Conservation (phyloP, 2,329 filamentous ascomycete genomes). For the Leptographium procerum region DNA sequence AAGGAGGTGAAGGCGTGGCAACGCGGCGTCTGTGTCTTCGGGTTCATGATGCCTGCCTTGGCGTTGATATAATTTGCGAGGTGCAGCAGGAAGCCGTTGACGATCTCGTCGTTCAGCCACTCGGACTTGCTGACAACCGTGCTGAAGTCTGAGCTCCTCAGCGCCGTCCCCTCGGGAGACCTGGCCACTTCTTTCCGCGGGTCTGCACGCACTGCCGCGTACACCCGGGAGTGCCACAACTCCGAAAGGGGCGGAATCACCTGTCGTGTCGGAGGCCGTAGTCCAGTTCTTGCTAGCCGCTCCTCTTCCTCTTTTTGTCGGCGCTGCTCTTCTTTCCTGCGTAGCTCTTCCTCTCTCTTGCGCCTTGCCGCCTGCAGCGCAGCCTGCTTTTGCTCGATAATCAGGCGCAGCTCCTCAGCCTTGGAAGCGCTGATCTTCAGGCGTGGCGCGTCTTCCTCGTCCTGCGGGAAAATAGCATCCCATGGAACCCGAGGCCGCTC, state of each 20-base stretch:
- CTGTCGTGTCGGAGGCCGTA: constrained; percentile 16
- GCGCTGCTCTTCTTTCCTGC: constrained; percentile 14
- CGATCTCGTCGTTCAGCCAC: constrained; percentile 70
- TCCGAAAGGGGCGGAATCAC: constrained; percentile 20
- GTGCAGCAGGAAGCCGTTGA: constrained; percentile 54
- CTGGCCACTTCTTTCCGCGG: constrained; percentile 27
- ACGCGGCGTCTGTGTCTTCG: constrained; percentile 37
- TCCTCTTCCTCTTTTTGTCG: constrained; percentile 14
- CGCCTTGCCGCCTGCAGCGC: constrained; percentile 13
- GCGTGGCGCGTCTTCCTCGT: constrained; percentile 4
- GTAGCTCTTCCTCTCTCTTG: constrained; percentile 12
- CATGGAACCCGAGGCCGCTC: constrained; percentile 1
- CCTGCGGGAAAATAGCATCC: constrained; percentile 4
- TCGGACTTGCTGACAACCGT: constrained; percentile 42
- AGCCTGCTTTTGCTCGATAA: constrained; percentile 10
- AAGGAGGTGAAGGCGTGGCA: constrained; percentile 54
- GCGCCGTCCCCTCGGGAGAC: constrained; percentile 36
- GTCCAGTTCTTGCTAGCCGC: constrained; percentile 11
- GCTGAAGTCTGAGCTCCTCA: constrained; percentile 49
- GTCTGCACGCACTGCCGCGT: constrained; percentile 22
- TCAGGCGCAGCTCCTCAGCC: constrained; percentile 14
- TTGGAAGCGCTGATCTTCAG: constrained; percentile 16
- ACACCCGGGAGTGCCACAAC: constrained; percentile 27
- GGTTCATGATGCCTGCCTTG: constrained; percentile 38
- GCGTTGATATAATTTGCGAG: constrained; percentile 49